Percentiles rank a stretch among this genome's conserved stretches.
Evolutionary conservation across 352 stramenopile genomes (phyloP).

Genomic region (Phytophthora hibernalis): DNA sequence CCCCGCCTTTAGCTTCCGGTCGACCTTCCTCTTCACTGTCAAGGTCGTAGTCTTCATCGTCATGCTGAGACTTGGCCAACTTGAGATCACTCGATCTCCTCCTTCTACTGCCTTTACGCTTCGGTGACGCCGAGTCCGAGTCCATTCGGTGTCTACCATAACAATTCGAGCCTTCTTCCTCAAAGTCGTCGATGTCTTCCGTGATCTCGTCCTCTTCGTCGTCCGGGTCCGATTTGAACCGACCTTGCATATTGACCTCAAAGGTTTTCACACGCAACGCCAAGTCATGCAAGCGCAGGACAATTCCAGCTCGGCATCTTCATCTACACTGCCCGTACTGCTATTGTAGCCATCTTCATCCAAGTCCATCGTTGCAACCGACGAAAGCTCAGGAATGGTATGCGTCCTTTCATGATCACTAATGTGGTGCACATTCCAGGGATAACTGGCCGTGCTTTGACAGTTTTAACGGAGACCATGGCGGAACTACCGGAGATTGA

Average conservation of each 20-base stretch:
- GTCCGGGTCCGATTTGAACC: constrained; percentile 40
- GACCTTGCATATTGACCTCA: constrained; percentile 73
- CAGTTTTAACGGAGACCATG: constrained; percentile 25
- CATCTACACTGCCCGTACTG: constrained; percentile 63
- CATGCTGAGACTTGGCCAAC: constrained; percentile 45
- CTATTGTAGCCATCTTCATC: constrained; percentile 65
- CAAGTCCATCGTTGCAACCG: constrained; percentile 29
- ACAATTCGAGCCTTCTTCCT: constrained; percentile 31
- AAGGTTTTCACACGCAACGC: constrained; percentile 71
- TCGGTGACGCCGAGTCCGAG: constrained; percentile 41
- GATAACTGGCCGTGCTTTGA: constrained; percentile 18
- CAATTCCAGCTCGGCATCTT: constrained; percentile 79
- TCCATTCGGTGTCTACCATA: constrained; percentile 9
- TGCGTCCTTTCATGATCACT: constrained; percentile 36
- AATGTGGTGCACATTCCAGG: constrained; percentile 25
- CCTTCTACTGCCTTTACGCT: constrained; percentile 25
- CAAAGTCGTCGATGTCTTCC: constrained; percentile 67
- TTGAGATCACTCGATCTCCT: constrained; percentile 25
- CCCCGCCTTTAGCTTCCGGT: constrained; percentile 20
- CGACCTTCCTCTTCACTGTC: constrained; percentile 37
- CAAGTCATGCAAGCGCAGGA: constrained; percentile 80
- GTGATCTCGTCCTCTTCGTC: constrained; percentile 56
- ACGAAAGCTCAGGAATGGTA: neutral
- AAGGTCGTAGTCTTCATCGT: constrained; percentile 33
- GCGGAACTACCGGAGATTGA: constrained; percentile 72